phyloP scores from a whole-genome alignment of 1,284 basidiomycete species.

The Xerocomus cyaneibrunnescens region DNA sequence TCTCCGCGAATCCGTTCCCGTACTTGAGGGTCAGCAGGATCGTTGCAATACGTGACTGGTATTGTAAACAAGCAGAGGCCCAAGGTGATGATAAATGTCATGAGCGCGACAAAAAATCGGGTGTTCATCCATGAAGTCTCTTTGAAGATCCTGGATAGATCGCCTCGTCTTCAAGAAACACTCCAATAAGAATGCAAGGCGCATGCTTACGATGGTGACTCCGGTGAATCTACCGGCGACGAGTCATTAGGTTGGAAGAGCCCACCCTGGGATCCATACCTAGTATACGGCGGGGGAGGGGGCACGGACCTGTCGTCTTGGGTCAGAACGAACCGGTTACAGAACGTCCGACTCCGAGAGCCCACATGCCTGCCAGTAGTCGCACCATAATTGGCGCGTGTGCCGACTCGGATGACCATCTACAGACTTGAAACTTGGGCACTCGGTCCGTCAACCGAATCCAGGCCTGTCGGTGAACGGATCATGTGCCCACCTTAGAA shows the following conservation, averaged over 20 bases:
- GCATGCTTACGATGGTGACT: slow-evolving; percentile 9
- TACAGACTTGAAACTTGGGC: background rate
- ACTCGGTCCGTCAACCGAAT: background rate
- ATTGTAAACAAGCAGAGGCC: slow-evolving; percentile 12
- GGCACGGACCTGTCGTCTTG: background rate
- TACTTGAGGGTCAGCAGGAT: slow-evolving; percentile 19
- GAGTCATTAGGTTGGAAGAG: background rate
- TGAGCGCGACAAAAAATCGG: slow-evolving; percentile 1
- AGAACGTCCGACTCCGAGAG: background rate
- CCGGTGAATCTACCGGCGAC: background rate
- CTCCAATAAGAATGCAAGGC: background rate
- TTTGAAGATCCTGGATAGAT: background rate
- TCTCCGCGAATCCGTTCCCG: slow-evolving; percentile 21
- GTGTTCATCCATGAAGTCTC: background rate
- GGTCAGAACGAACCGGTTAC: background rate
- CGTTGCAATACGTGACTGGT: slow-evolving; percentile 23
- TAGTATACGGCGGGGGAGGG: slow-evolving; percentile 18
- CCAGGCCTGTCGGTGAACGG: background rate
- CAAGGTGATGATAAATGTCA: slow-evolving; percentile 7
- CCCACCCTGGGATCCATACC: background rate
- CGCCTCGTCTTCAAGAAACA: background rate
- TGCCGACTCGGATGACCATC: slow-evolving; percentile 1
- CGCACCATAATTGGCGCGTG: slow-evolving; percentile 11
- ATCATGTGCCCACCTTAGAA: background rate
- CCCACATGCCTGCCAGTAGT: slow-evolving; percentile 10